phyloP scores from a whole-genome alignment of 2,329 filamentous ascomycete genomes.

The Pseudocercospora ulei region DNA sequence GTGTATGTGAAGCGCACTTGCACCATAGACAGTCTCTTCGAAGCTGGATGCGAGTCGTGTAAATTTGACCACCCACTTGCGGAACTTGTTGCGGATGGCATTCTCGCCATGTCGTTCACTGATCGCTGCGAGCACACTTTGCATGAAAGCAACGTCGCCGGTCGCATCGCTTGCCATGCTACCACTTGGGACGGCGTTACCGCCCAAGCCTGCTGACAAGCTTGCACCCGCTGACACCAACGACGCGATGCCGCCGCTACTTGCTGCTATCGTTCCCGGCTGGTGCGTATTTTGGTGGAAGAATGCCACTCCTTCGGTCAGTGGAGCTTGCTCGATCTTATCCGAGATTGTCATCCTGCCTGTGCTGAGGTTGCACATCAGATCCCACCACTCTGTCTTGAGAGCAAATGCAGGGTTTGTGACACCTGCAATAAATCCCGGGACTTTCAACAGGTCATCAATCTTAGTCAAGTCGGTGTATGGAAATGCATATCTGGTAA shows the following conservation, averaged over 20 bases:
- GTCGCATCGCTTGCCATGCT: conserved; percentile 54
- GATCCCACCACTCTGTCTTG: conserved; percentile 96
- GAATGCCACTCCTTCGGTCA: conserved; percentile 75
- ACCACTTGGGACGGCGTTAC: conserved; percentile 27
- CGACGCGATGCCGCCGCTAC: conserved; percentile 25
- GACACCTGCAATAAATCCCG: conserved; percentile 93
- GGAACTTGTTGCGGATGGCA: conserved; percentile 83
- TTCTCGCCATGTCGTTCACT: conserved; percentile 77
- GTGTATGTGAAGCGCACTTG: conserved; percentile 71
- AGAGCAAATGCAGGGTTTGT: conserved; percentile 94
- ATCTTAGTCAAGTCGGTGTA: conserved; percentile 98
- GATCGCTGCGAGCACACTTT: conserved; percentile 72
- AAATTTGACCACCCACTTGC: conserved; percentile 89
- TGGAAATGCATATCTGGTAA: conserved; percentile 91
- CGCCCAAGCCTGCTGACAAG: conserved; percentile 34
- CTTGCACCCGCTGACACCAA: conserved; percentile 29
- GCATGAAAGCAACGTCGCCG: conserved; percentile 82
- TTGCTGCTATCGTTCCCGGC: conserved; percentile 25
- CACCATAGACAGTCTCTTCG: conserved; percentile 90
- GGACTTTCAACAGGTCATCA: conserved; percentile 88
- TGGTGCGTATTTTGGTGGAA: conserved; percentile 57
- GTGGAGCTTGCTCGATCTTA: conserved; percentile 67
- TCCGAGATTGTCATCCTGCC: conserved; percentile 91
- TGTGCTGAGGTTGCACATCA: conserved; percentile 83
- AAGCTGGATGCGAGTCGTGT: conserved; percentile 86